Evolutionary conservation across 805 yeast genomes (phyloP), one percentile per base, ranked within the genome.

Genomic region (Teunomyces stri): DNA sequence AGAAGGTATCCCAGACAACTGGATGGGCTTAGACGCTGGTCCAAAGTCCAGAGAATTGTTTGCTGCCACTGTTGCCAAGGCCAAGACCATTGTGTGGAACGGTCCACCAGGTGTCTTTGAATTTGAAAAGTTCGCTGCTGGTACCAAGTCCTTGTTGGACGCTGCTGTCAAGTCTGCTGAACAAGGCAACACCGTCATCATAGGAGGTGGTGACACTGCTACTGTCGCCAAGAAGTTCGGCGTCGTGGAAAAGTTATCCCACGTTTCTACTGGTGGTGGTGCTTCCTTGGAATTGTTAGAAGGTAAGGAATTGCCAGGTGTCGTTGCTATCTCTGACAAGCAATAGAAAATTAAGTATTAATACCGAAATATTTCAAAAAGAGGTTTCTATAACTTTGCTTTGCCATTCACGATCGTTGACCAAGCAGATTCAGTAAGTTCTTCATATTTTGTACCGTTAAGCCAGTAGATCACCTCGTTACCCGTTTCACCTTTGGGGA

Each of bases 51-150:
- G 82, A 64, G 80, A 83, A 72, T 79, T 87, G 60, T 94, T 87
- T 69, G 81, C 85, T 58, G 84, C 76, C 57, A 85, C 96, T 56
- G 89, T 94, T 61, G 86, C 87, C 57, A 80, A 85, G 75, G 95
- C 99, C 61, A 90, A 92, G 84, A 94, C 99, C 65, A 92, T 94
- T 64, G 94, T 94, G 69, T 94, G 99, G 99, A 94, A 94, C 80
- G 99, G 99, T 72, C 99, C 99, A 57, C 97, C 99, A 75, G 99
- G 99, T 81, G 99, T 94, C 62, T 94, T 94, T 71, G 99, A 94
- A 80, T 94, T 94, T 66, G 96, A 89, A 60, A 80, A 80, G 65
- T 94, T 94, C 69, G 86, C 97, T 60, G 74, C 74, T 51, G 98
- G 98, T 76, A 92, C 98, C 68, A 88, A 91, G 78, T 72, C 89